phyloP scores from a whole-genome alignment of 305 asterid genomes.

The Fraxinus sp. region DNA sequence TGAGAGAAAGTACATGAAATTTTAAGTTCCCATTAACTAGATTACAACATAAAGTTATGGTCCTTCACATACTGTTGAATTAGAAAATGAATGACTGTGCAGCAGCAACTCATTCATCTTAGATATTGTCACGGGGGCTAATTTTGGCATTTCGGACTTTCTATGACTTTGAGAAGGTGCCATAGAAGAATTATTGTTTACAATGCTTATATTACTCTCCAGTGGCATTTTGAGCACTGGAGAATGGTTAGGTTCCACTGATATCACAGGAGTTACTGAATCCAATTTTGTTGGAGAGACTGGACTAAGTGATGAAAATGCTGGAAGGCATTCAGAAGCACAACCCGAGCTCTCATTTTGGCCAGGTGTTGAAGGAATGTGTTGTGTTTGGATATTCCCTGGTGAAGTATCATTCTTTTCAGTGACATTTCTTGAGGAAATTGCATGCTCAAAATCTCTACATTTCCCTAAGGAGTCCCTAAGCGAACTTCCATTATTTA shows the following conservation, averaged over 20 bases:
- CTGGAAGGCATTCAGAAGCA: background rate
- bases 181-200: background rate
- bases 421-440: background rate
- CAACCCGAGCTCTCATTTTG: background rate
- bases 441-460: background rate
- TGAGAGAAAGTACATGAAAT: slow-evolving; percentile 8
- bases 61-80: slow-evolving; percentile 25
- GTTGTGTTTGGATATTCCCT: background rate
- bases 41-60: background rate
- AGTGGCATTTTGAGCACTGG: background rate
- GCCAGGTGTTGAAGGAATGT: background rate
- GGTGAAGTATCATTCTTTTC: background rate
- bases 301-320: background rate
- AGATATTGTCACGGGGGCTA: slow-evolving; percentile 28
- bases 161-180: slow-evolving; percentile 7
- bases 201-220: background rate
- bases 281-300: background rate
- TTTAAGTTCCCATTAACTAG: background rate
- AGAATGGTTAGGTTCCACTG: background rate
- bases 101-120: slow-evolving; percentile 35
- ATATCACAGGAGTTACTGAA: background rate
- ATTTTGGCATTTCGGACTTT: background rate
- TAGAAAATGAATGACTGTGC: slow-evolving; percentile 22
- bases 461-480: background rate
- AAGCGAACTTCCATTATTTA: background rate